A percentile compares a stretch with the other conserved stretches of the same genome.
These are phyloP conservation scores for Pseudonectria foliicola DNA, from an alignment of 2,329 filamentous ascomycete species.

Conservation along the genomic window DNA sequence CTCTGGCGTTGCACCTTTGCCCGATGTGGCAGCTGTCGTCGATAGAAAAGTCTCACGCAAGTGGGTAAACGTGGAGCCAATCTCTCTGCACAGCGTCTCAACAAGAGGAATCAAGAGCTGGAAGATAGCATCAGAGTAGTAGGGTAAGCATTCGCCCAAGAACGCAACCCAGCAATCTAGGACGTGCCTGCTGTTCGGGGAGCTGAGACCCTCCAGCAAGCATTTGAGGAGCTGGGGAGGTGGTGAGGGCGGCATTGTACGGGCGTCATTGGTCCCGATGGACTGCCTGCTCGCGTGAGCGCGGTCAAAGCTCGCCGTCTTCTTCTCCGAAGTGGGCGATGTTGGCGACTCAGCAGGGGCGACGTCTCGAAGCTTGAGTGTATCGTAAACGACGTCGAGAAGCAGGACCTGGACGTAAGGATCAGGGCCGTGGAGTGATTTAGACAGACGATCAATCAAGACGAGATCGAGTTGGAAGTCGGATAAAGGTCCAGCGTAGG, in stretches of 20 bases:
- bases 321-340: slow-evolving; percentile 42
- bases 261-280: slow-evolving; percentile 24
- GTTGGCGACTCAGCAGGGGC: slow-evolving; percentile 32
- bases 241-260: slow-evolving; percentile 36
- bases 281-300: slow-evolving; percentile 33
- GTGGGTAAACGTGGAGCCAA: slow-evolving; percentile 63
- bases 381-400: slow-evolving; percentile 68
- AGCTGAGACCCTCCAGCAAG: slow-evolving; percentile 73
- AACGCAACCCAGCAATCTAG: slow-evolving; percentile 91
- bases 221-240: slow-evolving; percentile 72
- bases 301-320: slow-evolving; percentile 34
- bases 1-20: slow-evolving; percentile 44
- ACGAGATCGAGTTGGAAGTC: slow-evolving; percentile 62
- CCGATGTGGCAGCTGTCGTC: slow-evolving; percentile 11
- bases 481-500: slow-evolving; percentile 51
- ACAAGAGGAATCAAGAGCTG: slow-evolving; percentile 86
- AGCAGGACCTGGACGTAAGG: slow-evolving; percentile 69
- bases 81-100: slow-evolving; percentile 77
- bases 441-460: slow-evolving; percentile 61
- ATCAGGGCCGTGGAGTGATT: slow-evolving; percentile 54
- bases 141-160: slow-evolving; percentile 71
- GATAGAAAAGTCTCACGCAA: slow-evolving; percentile 57
- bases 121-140: slow-evolving; percentile 80
- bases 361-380: slow-evolving; percentile 58
- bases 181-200: slow-evolving; percentile 63